phyloP scores from a whole-genome alignment of 2,329 filamentous ascomycete genomes.

The Neofusicoccum sp. region DNA sequence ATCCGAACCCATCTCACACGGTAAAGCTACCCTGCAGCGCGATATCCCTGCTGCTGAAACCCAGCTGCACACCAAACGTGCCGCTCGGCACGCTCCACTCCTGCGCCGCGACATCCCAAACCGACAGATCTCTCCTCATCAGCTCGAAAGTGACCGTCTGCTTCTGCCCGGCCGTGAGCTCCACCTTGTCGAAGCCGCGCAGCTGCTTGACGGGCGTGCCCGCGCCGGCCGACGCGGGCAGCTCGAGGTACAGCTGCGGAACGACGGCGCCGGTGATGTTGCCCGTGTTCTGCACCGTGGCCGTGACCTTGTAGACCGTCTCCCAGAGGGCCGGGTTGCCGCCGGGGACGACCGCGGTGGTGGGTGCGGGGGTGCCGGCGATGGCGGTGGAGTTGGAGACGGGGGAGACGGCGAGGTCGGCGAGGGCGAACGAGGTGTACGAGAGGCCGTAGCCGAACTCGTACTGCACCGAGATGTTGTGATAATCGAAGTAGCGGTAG shows the following conservation, averaged over 20 bases:
- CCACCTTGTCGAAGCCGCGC: constrained; percentile 51
- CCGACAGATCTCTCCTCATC: constrained; percentile 49
- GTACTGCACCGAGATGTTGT: constrained; percentile 70
- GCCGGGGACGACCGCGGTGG: neutral
- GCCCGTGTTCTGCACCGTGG: constrained; percentile 54
- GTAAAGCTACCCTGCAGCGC: neutral
- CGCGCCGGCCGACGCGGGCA: constrained; percentile 31
- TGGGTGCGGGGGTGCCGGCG: constrained; percentile 44
- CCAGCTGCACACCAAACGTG: constrained; percentile 26
- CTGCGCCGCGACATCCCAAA: constrained; percentile 47
- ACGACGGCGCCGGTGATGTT: constrained; percentile 48
- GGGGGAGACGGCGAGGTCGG: constrained; percentile 47
- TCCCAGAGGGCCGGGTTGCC: constrained; percentile 19
- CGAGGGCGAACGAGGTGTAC: constrained; percentile 71
- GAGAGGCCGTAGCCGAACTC: constrained; percentile 85
- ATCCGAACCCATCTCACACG: neutral
- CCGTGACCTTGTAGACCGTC: constrained; percentile 39
- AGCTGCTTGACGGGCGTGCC: constrained; percentile 49
- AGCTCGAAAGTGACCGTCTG: constrained; percentile 47
- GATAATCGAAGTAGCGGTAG: constrained; percentile 83
- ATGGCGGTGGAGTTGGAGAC: constrained; percentile 52
- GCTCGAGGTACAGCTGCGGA: constrained; percentile 58
- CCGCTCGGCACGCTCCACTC: constrained; percentile 40
- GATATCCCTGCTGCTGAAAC: constrained; percentile 27
- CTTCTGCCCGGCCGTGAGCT: constrained; percentile 43